phyloP scores from a whole-genome alignment of 768 basidiomycete species.

The Leucosporidium scottii region DNA sequence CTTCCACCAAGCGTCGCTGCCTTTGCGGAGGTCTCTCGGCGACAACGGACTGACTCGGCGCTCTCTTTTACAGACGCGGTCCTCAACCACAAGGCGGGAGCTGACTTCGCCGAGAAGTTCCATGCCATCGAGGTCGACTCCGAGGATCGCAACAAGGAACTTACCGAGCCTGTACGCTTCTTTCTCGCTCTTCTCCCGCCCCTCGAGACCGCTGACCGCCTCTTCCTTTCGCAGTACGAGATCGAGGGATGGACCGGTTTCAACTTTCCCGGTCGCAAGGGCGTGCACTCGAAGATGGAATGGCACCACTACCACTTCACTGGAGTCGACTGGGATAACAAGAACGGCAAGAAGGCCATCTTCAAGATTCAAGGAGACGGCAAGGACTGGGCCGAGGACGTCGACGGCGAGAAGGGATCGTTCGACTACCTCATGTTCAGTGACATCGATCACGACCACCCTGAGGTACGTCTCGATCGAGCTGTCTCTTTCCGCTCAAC shows the following conservation, averaged over 20 bases:
- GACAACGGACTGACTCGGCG: background rate
- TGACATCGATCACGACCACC: constrained; percentile 44
- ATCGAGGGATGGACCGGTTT: constrained; percentile 47
- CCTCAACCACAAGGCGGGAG: constrained; percentile 47
- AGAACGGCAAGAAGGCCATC: constrained; percentile 40
- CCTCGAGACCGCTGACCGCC: background rate
- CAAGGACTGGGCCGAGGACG: constrained; percentile 43
- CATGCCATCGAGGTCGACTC: constrained; percentile 44
- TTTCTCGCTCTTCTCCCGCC: background rate
- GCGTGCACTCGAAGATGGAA: constrained; percentile 43
- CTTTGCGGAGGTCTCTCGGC: background rate
- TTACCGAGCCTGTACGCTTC: constrained; percentile 38
- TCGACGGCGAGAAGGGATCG: constrained; percentile 44
- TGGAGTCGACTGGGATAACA: constrained; percentile 46
- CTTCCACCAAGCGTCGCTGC: background rate
- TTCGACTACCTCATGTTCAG: constrained; percentile 23
- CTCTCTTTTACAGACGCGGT: constrained; percentile 40
- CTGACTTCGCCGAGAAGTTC: constrained; percentile 45
- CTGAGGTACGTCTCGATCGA: constrained; percentile 36
- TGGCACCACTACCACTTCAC: constrained; percentile 36
- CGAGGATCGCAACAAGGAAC: constrained; percentile 43
- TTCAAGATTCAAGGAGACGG: constrained; percentile 45
- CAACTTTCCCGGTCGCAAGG: constrained; percentile 45
- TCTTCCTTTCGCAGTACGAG: constrained; percentile 36
- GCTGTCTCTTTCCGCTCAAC: no score